phyloP scores from a whole-genome alignment of 768 basidiomycete species.

The Suillus alpinus region DNA sequence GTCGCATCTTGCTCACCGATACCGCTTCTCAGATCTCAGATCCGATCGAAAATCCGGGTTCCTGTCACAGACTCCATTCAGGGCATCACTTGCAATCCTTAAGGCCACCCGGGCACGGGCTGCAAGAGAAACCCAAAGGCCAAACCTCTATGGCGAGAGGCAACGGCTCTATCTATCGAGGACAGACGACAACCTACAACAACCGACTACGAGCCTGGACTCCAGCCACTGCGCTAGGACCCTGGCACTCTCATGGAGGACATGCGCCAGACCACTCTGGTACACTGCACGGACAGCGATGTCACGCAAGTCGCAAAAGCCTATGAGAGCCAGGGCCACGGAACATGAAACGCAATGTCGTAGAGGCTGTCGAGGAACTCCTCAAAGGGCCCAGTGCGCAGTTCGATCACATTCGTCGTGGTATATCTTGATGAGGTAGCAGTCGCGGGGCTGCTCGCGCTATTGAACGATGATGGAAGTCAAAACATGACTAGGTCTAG shows the following conservation, averaged over 20 bases:
- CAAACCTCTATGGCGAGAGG: no score
- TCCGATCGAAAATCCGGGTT: conserved; percentile 66
- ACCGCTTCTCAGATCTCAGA: conserved; percentile 51
- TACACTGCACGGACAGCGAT: conserved; percentile 53
- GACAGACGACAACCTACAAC: no score
- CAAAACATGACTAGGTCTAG: conserved; percentile 60
- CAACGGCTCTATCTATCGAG: no score
- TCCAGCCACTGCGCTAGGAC: no score
- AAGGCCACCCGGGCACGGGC: conserved; percentile 76
- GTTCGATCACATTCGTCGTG: conserved; percentile 56
- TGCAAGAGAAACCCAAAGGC: no score
- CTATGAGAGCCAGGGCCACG: conserved; percentile 59
- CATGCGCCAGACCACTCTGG: no score
- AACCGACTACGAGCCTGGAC: no score
- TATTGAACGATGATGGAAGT: conserved; percentile 64
- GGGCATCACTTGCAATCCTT: conserved; percentile 80
- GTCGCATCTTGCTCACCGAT: conserved; percentile 88
- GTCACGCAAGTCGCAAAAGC: conserved; percentile 43
- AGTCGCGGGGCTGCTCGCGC: conserved; percentile 62
- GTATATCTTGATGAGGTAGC: conserved; percentile 64
- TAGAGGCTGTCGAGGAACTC: conserved; percentile 66
- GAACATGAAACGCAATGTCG: conserved; percentile 66
- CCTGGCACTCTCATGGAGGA: no score
- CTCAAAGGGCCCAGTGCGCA: conserved; percentile 66
- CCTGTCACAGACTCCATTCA: conserved; percentile 83